Conservation (phyloP, 2,329 filamentous ascomycete species). For the Trichothecium sympodiale region DNA sequence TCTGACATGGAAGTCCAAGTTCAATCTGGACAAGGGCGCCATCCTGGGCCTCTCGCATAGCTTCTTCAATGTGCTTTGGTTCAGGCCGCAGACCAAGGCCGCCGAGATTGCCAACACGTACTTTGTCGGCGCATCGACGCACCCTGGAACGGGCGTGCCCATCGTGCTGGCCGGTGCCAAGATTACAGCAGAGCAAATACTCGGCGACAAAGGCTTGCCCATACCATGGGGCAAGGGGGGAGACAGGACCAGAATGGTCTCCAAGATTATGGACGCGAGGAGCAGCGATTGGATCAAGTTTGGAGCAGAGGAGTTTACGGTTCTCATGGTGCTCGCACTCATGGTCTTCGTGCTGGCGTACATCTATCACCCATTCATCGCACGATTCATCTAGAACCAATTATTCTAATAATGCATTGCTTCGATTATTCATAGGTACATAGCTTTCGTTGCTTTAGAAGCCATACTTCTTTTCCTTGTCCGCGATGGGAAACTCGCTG, state of each 20-base stretch:
- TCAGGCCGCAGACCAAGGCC: constrained; percentile 49
- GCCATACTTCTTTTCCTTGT: constrained; percentile 45
- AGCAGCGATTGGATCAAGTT: constrained; percentile 6
- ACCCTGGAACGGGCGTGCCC: constrained; percentile 67
- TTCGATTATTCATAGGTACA: neutral
- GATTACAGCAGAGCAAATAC: constrained; percentile 37
- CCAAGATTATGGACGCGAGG: constrained; percentile 5
- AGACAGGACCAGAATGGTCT: constrained; percentile 3
- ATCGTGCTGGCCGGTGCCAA: constrained; percentile 61
- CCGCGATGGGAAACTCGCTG: constrained; percentile 56
- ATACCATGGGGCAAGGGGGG: constrained; percentile 4
- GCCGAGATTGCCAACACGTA: constrained; percentile 41
- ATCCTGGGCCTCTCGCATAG: constrained; percentile 62
- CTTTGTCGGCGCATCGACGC: constrained; percentile 65
- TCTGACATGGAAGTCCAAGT: constrained; percentile 49
- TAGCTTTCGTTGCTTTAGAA: constrained; percentile 1
- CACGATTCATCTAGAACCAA: too few species aligned
- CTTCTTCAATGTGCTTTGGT: constrained; percentile 63
- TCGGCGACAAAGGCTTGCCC: constrained; percentile 19
- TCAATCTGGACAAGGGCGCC: constrained; percentile 66
- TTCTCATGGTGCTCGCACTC: constrained; percentile 1
- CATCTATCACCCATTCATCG: too few species aligned
- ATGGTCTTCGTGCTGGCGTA: constrained; percentile 4
- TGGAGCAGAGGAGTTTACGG: constrained; percentile 9
- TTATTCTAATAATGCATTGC: constrained; percentile 1